phyloP scores from a whole-genome alignment of 768 basidiomycete species.

The Pilatotrama ljubarskyi region DNA sequence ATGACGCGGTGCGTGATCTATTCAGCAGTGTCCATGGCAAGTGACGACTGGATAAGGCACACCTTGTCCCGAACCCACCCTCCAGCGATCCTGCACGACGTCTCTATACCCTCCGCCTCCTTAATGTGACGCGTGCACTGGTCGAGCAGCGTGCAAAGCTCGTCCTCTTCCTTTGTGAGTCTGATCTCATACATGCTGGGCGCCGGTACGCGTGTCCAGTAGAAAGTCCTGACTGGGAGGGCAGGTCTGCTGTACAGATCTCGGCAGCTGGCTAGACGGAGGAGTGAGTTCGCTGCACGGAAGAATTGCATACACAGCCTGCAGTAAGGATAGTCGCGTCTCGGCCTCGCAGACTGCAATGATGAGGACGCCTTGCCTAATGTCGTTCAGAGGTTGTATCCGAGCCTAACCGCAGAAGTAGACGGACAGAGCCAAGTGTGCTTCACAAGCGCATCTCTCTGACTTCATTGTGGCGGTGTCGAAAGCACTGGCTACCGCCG shows the following conservation, averaged over 20 bases:
- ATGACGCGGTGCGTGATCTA: too few relatives aligned
- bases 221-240: background rate
- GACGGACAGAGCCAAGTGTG: too few relatives aligned
- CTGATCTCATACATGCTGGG: slow-evolving; percentile 42
- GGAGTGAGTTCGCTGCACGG: background rate
- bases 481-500: background rate
- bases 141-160: slow-evolving; percentile 76
- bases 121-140: slow-evolving; percentile 65
- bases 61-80: slow-evolving; percentile 99
- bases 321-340: background rate
- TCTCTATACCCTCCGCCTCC: slow-evolving; percentile 50
- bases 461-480: background rate
- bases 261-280: background rate
- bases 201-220: slow-evolving; percentile 31
- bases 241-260: background rate
- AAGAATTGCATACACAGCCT: background rate
- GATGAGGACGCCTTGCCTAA: background rate
- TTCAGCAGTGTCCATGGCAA: too few relatives aligned
- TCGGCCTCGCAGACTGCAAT: background rate
- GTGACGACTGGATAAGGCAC: slow-evolving; percentile 20
- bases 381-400: too few relatives aligned
- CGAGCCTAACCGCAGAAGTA: too few relatives aligned
- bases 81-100: slow-evolving; percentile 88
- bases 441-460: background rate
- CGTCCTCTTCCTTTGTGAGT: slow-evolving; percentile 67